phyloP scores from a whole-genome alignment of 495 filamentous ascomycete genomes.

The Beverwykella pulmonaria region DNA sequence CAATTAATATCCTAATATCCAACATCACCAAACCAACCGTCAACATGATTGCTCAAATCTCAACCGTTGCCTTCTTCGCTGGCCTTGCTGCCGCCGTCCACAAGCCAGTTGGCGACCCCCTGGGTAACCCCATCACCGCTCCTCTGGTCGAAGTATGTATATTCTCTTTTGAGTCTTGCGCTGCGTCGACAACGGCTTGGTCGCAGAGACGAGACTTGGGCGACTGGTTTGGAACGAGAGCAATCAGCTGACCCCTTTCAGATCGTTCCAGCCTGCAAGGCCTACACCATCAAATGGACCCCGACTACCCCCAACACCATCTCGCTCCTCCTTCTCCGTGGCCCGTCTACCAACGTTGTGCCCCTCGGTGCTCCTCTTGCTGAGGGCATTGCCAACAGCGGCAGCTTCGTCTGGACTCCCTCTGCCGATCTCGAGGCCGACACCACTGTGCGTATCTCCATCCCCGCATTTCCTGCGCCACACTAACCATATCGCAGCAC shows the following conservation, averaged over 20 bases:
- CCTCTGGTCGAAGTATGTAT: slow-evolving; percentile 53
- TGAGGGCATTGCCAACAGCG: slow-evolving; percentile 61
- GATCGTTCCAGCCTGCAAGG: slow-evolving; percentile 56
- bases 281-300: slow-evolving; percentile 67
- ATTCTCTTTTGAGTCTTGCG: not conserved
- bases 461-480: not conserved
- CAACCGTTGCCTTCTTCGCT: slow-evolving; percentile 50
- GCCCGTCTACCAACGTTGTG: slow-evolving; percentile 59
- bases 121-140: slow-evolving; percentile 60
- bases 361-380: slow-evolving; percentile 58
- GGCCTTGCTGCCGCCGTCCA: slow-evolving; percentile 54
- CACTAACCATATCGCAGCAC: not conserved
- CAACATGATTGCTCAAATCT: slow-evolving; percentile 47
- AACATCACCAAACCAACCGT: not conserved
- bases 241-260: slow-evolving; percentile 3
- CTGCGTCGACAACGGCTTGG: no score
- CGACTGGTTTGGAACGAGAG: not conserved
- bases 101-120: slow-evolving; percentile 50
- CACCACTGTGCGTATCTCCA: slow-evolving; percentile 19
- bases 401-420: slow-evolving; percentile 62
- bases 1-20: slow-evolving; percentile 33
- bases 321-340: slow-evolving; percentile 65
- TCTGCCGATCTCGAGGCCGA: slow-evolving; percentile 52
- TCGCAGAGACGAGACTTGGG: no score
- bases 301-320: slow-evolving; percentile 51